Percentiles rank a stretch among this genome's conserved stretches.
These are phyloP conservation scores for Carallia brachiata DNA, from an alignment of 345 rosid genomes.

Conservation along the genomic window DNA sequence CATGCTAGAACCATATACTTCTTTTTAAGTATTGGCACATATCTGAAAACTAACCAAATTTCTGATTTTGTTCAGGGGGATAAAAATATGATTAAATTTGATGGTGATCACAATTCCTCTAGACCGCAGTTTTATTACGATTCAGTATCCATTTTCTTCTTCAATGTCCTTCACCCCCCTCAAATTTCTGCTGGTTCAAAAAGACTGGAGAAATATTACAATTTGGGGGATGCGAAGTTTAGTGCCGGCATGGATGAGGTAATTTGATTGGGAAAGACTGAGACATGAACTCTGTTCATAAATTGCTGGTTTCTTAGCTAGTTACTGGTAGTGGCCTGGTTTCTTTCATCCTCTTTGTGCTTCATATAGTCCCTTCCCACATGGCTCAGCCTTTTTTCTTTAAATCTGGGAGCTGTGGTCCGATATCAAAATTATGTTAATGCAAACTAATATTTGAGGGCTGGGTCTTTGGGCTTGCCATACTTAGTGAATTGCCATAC, in stretches of 20 bases:
- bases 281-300: background rate
- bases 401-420: background rate
- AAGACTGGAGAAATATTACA: slow-evolving; percentile 79
- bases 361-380: background rate
- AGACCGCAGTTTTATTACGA: slow-evolving; percentile 89
- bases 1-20: slow-evolving; percentile 1
- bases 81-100: slow-evolving; percentile 88
- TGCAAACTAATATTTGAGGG: background rate
- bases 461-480: background rate
- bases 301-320: background rate
- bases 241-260: slow-evolving; percentile 71
- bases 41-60: slow-evolving; percentile 5
- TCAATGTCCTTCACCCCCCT: slow-evolving; percentile 88
- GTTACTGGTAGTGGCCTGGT: background rate
- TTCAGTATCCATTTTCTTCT: slow-evolving; percentile 92
- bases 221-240: slow-evolving; percentile 58
- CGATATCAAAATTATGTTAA: background rate
- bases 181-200: slow-evolving; percentile 46
- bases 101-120: slow-evolving; percentile 94
- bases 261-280: slow-evolving; percentile 22
- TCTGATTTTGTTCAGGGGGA: slow-evolving; percentile 67
- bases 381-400: background rate
- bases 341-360: background rate
- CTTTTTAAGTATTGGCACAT: slow-evolving; percentile 6
- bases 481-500: background rate